Evolutionary conservation across 1,284 basidiomycete species (phyloP), one percentile per base, ranked within the genome.

Genomic region (Ceratobasidium papillatum): DNA sequence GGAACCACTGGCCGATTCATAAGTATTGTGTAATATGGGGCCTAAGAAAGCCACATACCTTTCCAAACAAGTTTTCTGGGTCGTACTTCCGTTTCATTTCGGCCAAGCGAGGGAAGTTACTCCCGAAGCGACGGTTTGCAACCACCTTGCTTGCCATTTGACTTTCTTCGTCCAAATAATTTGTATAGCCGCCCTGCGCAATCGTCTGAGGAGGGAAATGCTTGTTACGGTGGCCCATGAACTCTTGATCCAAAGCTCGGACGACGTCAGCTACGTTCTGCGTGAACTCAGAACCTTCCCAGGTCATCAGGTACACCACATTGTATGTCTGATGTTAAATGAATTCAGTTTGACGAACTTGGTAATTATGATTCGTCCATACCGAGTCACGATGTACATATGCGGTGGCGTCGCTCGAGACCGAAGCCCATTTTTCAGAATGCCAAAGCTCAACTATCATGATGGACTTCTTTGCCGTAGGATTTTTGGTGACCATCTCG

Each of bases 41-140:
- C 3, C 8, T 5, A 64, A 30, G 19, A 11, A 64, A 32, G 3
- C 45, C 30, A 43, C 4, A 38, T 51, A 64, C 62, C 52, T 68
- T 74, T 43, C 74, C 45, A n/a, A 74, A 76, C 2, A 76, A 32
- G 34, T 36, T 51, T 7, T 74, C 62, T n/a, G 75, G 71, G 41
- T 76, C 71, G n/a, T 74, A 76, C 63, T 74, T 74, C 25, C 49
- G 27, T 41, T 74, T 76, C 27, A 74, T 41, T 43, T 74, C 63
- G 19, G 49, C 25, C 52, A 76, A 54, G 2, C 63, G 61, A 14
- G 62, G 71, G 30, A 68, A 68, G 41, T 76, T 76, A n/a, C 30
- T 38, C n/a, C 63, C 63, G n/a, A 76, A 76, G 4, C 63, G 63
- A 51, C 63, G 45, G 36, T 65, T 34, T 12, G 25, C 63, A 3